Evolutionary conservation across 1,139 yeast species (phyloP).

Genomic region (Lipomyces yarrowii): DNA sequence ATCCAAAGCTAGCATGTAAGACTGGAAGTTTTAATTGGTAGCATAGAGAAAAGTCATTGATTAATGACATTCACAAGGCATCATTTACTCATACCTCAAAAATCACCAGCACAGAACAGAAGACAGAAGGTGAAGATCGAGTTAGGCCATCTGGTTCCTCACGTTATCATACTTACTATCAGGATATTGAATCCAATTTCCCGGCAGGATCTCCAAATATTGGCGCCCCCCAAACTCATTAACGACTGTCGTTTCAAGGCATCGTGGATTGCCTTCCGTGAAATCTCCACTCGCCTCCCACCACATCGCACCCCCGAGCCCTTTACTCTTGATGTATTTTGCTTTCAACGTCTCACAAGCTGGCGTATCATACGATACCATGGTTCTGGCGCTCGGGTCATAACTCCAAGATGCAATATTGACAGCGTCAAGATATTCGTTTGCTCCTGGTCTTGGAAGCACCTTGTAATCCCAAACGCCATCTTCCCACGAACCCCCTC

Average conservation of each 20-base stretch:
- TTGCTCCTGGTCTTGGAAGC: slow-evolving; percentile 50
- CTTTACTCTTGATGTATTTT: slow-evolving; percentile 51
- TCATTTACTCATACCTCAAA: neutral
- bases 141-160: neutral
- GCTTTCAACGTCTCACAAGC: slow-evolving; percentile 62
- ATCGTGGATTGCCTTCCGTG: neutral
- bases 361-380: slow-evolving; percentile 69
- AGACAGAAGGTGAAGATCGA: neutral
- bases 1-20: neutral
- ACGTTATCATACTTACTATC: neutral
- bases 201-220: neutral
- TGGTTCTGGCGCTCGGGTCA: slow-evolving; percentile 45
- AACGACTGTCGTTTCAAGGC: neutral
- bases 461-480: slow-evolving; percentile 61
- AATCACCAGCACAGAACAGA: neutral
- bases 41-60: neutral
- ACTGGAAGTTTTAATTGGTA: neutral
- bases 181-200: neutral
- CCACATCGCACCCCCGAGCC: slow-evolving; percentile 86
- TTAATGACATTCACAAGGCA: neutral
- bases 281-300: slow-evolving; percentile 52
- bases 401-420: slow-evolving; percentile 64
- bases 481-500: slow-evolving; percentile 49
- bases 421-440: slow-evolving; percentile 55
- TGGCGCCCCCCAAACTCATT: neutral